phyloP scores from a whole-genome alignment of 805 yeast genomes.

The Candida krabiensis region DNA sequence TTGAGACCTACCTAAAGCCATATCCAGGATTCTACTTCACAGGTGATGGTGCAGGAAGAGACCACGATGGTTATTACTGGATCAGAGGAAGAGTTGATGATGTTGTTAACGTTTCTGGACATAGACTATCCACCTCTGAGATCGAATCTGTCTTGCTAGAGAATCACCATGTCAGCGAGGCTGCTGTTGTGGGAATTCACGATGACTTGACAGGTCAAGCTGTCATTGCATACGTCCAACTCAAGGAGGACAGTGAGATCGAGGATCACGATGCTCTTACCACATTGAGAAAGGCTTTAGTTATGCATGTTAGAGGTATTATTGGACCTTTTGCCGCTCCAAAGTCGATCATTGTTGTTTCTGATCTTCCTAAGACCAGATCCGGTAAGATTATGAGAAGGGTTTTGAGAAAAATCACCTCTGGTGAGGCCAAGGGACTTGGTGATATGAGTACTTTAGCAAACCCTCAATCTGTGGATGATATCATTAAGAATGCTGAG shows the following conservation, averaged over 20 bases:
- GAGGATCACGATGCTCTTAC: constrained; percentile 47
- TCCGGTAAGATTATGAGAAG: constrained; percentile 99
- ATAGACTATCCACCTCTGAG: constrained; percentile 97
- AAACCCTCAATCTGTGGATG: constrained; percentile 80
- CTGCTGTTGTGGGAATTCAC: constrained; percentile 94
- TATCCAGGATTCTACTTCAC: constrained; percentile 94
- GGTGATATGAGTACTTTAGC: constrained; percentile 92
- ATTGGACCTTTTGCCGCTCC: constrained; percentile 98
- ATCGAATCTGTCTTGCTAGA: constrained; percentile 89
- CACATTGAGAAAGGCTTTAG: constrained; percentile 68
- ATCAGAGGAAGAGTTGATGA: constrained; percentile 98
- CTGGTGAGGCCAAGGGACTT: constrained; percentile 88
- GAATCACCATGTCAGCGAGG: constrained; percentile 79
- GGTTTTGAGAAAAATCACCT: constrained; percentile 87
- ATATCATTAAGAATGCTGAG: constrained; percentile 69
- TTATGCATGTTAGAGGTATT: constrained; percentile 85
- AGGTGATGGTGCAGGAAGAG: constrained; percentile 99
- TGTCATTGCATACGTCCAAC: constrained; percentile 88
- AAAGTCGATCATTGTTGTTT: constrained; percentile 74
- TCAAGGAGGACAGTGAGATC: constrained; percentile 52
- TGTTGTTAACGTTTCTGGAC: constrained; percentile 97
- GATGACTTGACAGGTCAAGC: constrained; percentile 99
- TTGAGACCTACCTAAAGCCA: constrained; percentile 91
- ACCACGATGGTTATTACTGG: constrained; percentile 95
- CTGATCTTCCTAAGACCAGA: constrained; percentile 96